Base-by-base conservation (phyloP, 176 grass and related monocot species). In the Triticum aestivum region DNA sequence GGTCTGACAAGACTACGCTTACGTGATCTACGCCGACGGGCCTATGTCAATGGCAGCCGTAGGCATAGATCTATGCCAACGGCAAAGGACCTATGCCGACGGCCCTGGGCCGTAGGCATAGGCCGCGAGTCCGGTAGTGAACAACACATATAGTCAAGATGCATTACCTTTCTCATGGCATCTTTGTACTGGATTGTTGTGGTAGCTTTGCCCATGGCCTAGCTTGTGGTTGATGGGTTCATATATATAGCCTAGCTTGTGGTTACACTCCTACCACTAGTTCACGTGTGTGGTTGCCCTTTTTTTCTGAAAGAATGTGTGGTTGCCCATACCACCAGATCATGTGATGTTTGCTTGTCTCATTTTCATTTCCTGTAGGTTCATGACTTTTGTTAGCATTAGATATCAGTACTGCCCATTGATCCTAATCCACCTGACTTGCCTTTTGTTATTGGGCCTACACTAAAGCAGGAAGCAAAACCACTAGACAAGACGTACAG, bases 341-440 rank as follows among this genome's bases (percentile, higher is more conserved):
- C 79, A 80, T 77, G 27, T 45, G 20, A 17, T 79, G 85, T 64
- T 74, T 49, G 18, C 85, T 66, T 54, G 15, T 20, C 65, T 73
- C 11, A n/a, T 42, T 87, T 87, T 72, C 56, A 20, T n/a, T 45
- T 90, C 17, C 26, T 86, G 44, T 72, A 39, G 18, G 66, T 67
- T 90, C 73, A 83, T 83, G 84, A 67, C 80, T 90, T 90, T 87
- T 90, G 79, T 83, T 90, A 83, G 84, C 80, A 79, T 79, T 62
- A 80, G 81, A 61, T 76, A 84, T 61, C 75, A 63, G 68, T 85
- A 64, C n/a, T 33, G 12, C 6, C 62, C 49, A 47, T 85, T 81
- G 81, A 88, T 91, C 65, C 81, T 86, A 92, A 86, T 86, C 86
- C 83, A 88, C 90, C 88, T 88, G 82, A 66, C 75, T 63, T 67